phyloP scores from a whole-genome alignment of 2,329 filamentous ascomycete genomes.

The Colletotrichum incanum region DNA sequence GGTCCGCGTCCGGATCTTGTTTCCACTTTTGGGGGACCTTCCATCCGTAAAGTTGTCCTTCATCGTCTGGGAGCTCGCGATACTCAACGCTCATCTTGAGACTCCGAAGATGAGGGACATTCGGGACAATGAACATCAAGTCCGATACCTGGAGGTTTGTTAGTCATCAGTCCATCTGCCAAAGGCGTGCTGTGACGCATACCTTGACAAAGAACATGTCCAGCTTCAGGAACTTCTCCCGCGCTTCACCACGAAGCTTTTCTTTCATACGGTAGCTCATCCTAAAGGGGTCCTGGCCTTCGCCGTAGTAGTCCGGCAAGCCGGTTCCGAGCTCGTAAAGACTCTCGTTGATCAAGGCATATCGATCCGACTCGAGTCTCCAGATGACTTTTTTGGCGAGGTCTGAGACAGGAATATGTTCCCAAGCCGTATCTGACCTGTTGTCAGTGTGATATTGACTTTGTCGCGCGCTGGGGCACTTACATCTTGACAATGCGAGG shows the following conservation, averaged over 20 bases:
- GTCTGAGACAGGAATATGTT: slow-evolving; percentile 66
- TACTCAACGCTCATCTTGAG: slow-evolving; percentile 72
- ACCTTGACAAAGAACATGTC: slow-evolving; percentile 80
- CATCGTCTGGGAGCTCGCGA: slow-evolving; percentile 70
- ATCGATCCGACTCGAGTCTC: slow-evolving; percentile 71
- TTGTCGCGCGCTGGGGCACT: slow-evolving; percentile 49
- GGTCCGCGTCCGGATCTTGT: slow-evolving; percentile 68
- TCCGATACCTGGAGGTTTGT: slow-evolving; percentile 68
- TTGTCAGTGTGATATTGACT: not conserved
- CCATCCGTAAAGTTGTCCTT: slow-evolving; percentile 61
- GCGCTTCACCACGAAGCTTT: slow-evolving; percentile 64
- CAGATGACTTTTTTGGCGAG: slow-evolving; percentile 73
- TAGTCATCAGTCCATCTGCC: slow-evolving; percentile 30
- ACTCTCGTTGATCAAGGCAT: slow-evolving; percentile 66
- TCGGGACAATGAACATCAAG: slow-evolving; percentile 72
- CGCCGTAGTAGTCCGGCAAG: slow-evolving; percentile 67
- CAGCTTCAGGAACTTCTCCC: slow-evolving; percentile 69
- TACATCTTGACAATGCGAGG: slow-evolving; percentile 72
- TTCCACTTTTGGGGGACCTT: slow-evolving; percentile 69
- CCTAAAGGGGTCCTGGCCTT: slow-evolving; percentile 59
- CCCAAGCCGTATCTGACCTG: slow-evolving; percentile 70
- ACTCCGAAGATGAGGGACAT: slow-evolving; percentile 70
- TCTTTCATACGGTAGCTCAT: slow-evolving; percentile 62
- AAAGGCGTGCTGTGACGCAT: slow-evolving; percentile 44
- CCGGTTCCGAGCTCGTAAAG: slow-evolving; percentile 69